Evolutionary conservation across 768 basidiomycete species (phyloP).

Genomic region (Leucocoprinus birnbaumii): DNA sequence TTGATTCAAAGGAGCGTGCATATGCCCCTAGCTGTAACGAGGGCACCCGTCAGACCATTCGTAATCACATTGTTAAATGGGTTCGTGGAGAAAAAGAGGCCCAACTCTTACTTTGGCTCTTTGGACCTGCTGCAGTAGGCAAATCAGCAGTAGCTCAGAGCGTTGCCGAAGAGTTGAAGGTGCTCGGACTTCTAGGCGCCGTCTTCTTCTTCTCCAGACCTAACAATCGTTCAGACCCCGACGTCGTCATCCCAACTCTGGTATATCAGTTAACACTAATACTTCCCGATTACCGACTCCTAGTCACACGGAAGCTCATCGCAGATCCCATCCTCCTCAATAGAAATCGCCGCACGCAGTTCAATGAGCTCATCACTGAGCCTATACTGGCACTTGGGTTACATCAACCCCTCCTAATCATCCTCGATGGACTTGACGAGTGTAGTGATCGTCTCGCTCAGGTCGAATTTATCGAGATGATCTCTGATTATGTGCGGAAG

Average conservation of each 20-base stretch:
- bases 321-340: neutral
- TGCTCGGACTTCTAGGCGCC: too few species aligned
- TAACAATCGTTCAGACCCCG: neutral
- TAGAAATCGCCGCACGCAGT: neutral
- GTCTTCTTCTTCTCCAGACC: conserved; percentile 2
- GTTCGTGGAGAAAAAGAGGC: too few species aligned
- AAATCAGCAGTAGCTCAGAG: too few species aligned
- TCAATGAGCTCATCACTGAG: neutral
- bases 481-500: neutral
- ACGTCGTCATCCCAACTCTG: neutral
- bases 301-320: neutral
- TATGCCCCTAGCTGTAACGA: too few species aligned
- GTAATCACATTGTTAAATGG: too few species aligned
- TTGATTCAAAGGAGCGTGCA: too few species aligned
- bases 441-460: neutral
- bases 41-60: too few species aligned
- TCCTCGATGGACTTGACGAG: conserved; percentile 5
- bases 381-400: neutral
- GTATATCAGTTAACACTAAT: neutral
- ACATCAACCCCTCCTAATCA: neutral
- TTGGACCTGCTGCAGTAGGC: too few species aligned
- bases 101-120: too few species aligned
- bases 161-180: too few species aligned
- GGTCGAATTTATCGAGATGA: neutral
- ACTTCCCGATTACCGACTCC: neutral